Conservation (phyloP, 805 yeast species). For the Isabelozyma rhagii region DNA sequence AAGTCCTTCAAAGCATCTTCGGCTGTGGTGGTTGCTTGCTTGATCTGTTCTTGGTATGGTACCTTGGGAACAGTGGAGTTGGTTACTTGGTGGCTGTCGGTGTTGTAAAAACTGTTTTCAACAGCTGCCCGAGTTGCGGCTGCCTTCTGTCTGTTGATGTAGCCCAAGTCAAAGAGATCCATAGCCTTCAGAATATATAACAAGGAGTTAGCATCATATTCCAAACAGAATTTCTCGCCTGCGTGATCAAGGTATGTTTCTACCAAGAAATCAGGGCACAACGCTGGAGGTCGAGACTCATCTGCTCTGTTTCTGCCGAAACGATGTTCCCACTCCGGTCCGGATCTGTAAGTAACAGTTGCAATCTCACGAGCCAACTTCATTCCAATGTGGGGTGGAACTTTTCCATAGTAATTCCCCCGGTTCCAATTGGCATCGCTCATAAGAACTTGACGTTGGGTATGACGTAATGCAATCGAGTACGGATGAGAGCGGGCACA, state of each 20-base stretch:
- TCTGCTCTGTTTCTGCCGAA: slow-evolving; percentile 88
- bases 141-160: slow-evolving; percentile 44
- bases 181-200: slow-evolving; percentile 87
- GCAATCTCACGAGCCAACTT: slow-evolving; percentile 91
- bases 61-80: slow-evolving; percentile 39
- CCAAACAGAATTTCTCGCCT: slow-evolving; percentile 89
- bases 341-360: slow-evolving; percentile 89
- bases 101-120: slow-evolving; percentile 18
- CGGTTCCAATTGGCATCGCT: slow-evolving; percentile 94
- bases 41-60: slow-evolving; percentile 54
- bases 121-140: slow-evolving; percentile 35
- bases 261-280: slow-evolving; percentile 89
- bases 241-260: slow-evolving; percentile 94
- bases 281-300: slow-evolving; percentile 73
- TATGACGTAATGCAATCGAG: slow-evolving; percentile 89
- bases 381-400: slow-evolving; percentile 95
- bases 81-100: slow-evolving; percentile 5
- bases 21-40: slow-evolving; percentile 42
- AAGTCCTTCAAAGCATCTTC: slow-evolving; percentile 64
- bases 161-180: slow-evolving; percentile 86
- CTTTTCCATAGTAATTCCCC: slow-evolving; percentile 73
- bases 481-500: slow-evolving; percentile 94
- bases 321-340: slow-evolving; percentile 95
- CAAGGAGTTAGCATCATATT: slow-evolving; percentile 87
- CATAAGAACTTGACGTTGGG: slow-evolving; percentile 91